Evolutionary conservation across 768 basidiomycete species (phyloP), one percentile per base, ranked within the genome.

Genomic region (Mycena maculata): DNA sequence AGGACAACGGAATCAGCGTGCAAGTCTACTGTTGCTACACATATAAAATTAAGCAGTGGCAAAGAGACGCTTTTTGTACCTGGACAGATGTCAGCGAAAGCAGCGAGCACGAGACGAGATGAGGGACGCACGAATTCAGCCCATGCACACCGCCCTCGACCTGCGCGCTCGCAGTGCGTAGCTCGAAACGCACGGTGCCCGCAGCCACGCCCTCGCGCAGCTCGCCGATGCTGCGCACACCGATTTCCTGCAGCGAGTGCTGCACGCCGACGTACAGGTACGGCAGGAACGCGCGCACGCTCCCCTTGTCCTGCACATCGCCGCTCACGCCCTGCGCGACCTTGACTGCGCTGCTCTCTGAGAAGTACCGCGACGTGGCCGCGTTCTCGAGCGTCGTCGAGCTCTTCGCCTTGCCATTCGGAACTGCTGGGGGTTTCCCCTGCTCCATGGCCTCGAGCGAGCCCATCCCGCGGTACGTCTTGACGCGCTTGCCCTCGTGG

Each of bases 401-500:
- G 74, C 83, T 84, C 74, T 83, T 84, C 28, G 83, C 70, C 44
- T 71, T 73, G 27, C 71, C 76, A 54, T 72, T 73, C 16, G 61
- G 63, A 22, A 38, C 66, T 33, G 75, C 76, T 52, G 73, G 75
- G 3, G 86, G 76, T 68, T 88, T 90, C 39, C 91, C 90, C 71
- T 92, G 89, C 60, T 93, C 92, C 94, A 95, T 96, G 4, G 95
- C 94, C 80, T 96, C 94, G 74, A 98, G 84, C 75, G 92, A 93
- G 22, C 98, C 97, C 98, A 99, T 99, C 6, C 98, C 98, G 62
- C 98, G 91, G 82, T 99, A 99, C 36, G 96, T 90, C 87, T 99
- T 99, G 77, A 99, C 95, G 52, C 98, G 92, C 84, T 98, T 98
- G 69, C 98, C 98, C 70, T 98, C 96, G 76, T 99, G 96, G 81